Evolutionary conservation across 306 rosid species (phyloP), one percentile per base, ranked within the genome.

Genomic region (Vachellia collinsii): DNA sequence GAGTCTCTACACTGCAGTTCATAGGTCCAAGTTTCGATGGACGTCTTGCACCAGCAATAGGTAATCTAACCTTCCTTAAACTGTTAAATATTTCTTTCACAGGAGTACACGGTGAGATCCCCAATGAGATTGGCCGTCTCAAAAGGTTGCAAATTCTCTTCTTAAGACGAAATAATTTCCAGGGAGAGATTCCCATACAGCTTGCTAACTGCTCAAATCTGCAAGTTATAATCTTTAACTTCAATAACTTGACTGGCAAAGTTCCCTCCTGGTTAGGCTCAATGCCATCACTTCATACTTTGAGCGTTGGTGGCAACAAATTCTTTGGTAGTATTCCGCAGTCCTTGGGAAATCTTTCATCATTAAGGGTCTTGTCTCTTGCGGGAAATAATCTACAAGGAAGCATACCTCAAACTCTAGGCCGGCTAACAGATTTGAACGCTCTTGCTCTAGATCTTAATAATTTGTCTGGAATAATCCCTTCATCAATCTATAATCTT

Each of bases 331-430:
- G 23, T 74, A 79, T 83, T 16, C 83, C 80, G 47, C 53, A 41
- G 5, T 79, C 83, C 17, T 47, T 74, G 62, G 86, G 86, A 43
- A 79, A 83, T 38, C 74, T 68, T 44, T 79, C 86, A 58, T 56
- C 74, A 63, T 38, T 83, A 6, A n/a, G 0, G 17, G 4, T 16
- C 7, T 0, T 4, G 1, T 3, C 62, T 59, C 38, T 75, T 73
- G 6, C 70, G 56, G 0, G 0, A 14, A 83, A 83, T 75, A 76
- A 79, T 48, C 69, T 83, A 44, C 70, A 38, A 51, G 83, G 87
- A 74, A 61, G n/a, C 17, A 75, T 83, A 75, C 77, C 83, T n/a
- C 46, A 13, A 39, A 13, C 44, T 7, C 14, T 83, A 7, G 78
- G 87, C 6, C 13, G 7, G 54, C 51, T 83, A 61, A 17, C 74